A percentile compares a stretch with the other conserved stretches of the same genome.
phyloP scores from a whole-genome alignment of 1,284 basidiomycete genomes.

The Ustilago hordei region DNA sequence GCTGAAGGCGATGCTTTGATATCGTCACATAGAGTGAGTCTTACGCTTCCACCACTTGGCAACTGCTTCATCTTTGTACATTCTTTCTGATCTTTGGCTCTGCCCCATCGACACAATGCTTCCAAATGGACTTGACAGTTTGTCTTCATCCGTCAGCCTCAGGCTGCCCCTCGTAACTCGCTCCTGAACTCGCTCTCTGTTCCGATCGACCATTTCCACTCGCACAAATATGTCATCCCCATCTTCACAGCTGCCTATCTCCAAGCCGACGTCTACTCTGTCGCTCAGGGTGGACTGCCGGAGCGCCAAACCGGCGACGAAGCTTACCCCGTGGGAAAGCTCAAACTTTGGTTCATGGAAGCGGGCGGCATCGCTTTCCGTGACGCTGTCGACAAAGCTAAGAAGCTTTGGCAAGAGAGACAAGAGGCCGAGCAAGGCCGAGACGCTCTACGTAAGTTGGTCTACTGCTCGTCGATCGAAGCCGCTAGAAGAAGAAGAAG shows the following conservation, averaged over 20 bases:
- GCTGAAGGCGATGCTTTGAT: conserved; percentile 52
- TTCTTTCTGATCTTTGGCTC: not conserved
- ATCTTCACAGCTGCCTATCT: conserved; percentile 59
- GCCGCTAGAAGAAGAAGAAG: not conserved
- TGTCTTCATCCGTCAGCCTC: conserved; percentile 53
- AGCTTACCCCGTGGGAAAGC: conserved; percentile 42
- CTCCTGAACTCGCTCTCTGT: conserved; percentile 49
- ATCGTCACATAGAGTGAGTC: conserved; percentile 53
- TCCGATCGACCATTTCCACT: conserved; percentile 50
- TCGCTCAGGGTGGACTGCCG: conserved; percentile 54
- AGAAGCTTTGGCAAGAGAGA: conserved; percentile 19
- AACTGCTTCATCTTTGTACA: not conserved
- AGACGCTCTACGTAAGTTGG: conserved; percentile 55
- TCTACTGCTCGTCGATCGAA: not conserved
- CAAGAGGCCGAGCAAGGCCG: conserved; percentile 31
- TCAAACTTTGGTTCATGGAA: conserved; percentile 60
- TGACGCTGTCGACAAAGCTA: conserved; percentile 52
- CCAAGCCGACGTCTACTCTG: conserved; percentile 56
- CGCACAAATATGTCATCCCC: conserved; percentile 55
- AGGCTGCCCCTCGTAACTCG: conserved; percentile 11
- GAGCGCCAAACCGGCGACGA: conserved; percentile 38
- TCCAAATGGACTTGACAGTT: conserved; percentile 20
- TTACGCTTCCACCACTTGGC: not conserved
- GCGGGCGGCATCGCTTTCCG: conserved; percentile 54
- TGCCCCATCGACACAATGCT: not conserved